Evolutionary conservation across 2,329 filamentous ascomycete genomes (phyloP).

Genomic region (Monosporascus sp.): DNA sequence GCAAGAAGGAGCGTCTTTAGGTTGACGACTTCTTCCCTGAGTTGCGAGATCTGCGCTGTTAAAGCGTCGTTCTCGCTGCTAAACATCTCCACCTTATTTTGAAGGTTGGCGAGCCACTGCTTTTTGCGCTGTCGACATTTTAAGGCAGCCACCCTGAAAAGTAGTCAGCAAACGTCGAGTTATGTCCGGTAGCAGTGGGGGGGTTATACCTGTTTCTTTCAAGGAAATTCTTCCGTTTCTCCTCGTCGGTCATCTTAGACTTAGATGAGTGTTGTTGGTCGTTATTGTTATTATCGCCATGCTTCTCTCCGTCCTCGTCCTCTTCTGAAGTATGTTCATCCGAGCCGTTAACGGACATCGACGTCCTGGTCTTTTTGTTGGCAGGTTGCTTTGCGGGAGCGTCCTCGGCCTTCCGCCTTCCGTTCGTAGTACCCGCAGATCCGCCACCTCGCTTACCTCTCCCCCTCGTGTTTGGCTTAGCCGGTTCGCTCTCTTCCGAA

Average conservation of each 20-base stretch:
- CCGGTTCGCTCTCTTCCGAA: slow-evolving; percentile 68
- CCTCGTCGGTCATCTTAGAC: slow-evolving; percentile 92
- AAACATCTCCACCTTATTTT: slow-evolving; percentile 90
- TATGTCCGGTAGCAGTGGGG: neutral
- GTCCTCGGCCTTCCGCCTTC: slow-evolving; percentile 75
- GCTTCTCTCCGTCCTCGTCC: slow-evolving; percentile 48
- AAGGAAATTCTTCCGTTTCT: slow-evolving; percentile 97
- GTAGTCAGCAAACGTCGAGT: slow-evolving; percentile 14
- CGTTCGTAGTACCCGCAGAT: slow-evolving; percentile 46
- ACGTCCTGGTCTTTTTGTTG: slow-evolving; percentile 66
- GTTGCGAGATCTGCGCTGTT: slow-evolving; percentile 73
- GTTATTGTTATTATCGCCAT: slow-evolving; percentile 46
- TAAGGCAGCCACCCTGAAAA: slow-evolving; percentile 79
- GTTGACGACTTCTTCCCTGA: slow-evolving; percentile 90
- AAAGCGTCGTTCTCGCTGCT: slow-evolving; percentile 87
- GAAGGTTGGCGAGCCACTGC: slow-evolving; percentile 94
- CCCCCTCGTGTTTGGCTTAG: slow-evolving; percentile 59
- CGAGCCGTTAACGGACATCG: slow-evolving; percentile 29
- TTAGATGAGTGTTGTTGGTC: slow-evolving; percentile 34
- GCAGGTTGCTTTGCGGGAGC: slow-evolving; percentile 56
- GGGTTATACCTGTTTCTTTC: slow-evolving; percentile 82
- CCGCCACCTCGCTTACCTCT: slow-evolving; percentile 62
- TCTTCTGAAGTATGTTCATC: slow-evolving; percentile 49
- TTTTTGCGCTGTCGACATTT: slow-evolving; percentile 99
- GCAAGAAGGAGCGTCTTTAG: slow-evolving; percentile 88